phyloP scores from a whole-genome alignment of 2,329 filamentous ascomycete species.

The Paecilomyces formosus region DNA sequence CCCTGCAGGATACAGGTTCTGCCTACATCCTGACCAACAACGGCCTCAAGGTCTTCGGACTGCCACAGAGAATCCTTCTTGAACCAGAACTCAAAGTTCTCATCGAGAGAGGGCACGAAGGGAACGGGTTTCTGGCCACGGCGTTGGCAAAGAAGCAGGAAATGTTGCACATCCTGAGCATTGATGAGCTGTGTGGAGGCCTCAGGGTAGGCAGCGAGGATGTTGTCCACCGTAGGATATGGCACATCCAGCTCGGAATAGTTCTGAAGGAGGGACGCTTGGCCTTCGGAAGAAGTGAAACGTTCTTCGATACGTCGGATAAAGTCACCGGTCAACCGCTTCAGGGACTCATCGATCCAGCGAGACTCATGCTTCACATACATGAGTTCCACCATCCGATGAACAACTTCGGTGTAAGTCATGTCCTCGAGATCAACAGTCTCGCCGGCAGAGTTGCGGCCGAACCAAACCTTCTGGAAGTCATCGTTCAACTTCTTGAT shows the following conservation, averaged over 20 bases:
- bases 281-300: conserved; percentile 66
- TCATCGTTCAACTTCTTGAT: conserved; percentile 94
- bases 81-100: conserved; percentile 99
- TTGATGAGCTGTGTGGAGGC: conserved; percentile 89
- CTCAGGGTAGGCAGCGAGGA: conserved; percentile 77
- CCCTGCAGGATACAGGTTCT: conserved; percentile 95
- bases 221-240: conserved; percentile 67
- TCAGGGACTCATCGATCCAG: conserved; percentile 84
- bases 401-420: conserved; percentile 85
- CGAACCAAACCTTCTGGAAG: conserved; percentile 97
- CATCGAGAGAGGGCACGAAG: conserved; percentile 90
- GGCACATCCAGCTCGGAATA: conserved; percentile 83
- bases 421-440: conserved; percentile 88
- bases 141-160: conserved; percentile 84
- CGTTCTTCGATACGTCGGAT: conserved; percentile 96
- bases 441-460: conserved; percentile 70
- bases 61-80: conserved; percentile 99
- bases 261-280: conserved; percentile 78
- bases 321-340: conserved; percentile 82
- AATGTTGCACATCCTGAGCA: conserved; percentile 96
- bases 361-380: conserved; percentile 85
- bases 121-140: conserved; percentile 93
- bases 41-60: conserved; percentile 92
- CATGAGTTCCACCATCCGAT: conserved; percentile 80
- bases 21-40: conserved; percentile 91